These are phyloP conservation scores for Butyriboletus loyo DNA, from an alignment of 768 basidiomycete genomes.

Conservation along the genomic window DNA sequence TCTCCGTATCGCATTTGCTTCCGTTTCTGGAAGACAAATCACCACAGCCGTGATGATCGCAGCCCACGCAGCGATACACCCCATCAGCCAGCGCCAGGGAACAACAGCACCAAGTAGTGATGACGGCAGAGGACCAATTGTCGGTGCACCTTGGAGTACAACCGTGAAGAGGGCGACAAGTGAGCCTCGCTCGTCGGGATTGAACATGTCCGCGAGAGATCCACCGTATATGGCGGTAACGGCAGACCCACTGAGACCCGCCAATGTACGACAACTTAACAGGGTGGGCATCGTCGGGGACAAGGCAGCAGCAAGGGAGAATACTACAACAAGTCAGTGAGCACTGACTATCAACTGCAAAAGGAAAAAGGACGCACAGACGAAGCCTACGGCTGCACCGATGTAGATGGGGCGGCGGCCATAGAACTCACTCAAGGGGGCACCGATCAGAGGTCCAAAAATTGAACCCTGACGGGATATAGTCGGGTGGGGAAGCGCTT, in stretches of 20 bases:
- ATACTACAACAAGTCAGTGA: slow-evolving; percentile 12
- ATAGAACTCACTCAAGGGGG: slow-evolving; percentile 23
- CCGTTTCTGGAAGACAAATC: slow-evolving; percentile 22
- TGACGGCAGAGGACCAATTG: slow-evolving; percentile 26
- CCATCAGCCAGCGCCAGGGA: slow-evolving; percentile 25
- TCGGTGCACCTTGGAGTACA: slow-evolving; percentile 26
- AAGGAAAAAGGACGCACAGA: slow-evolving; percentile 5
- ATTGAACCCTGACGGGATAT: slow-evolving; percentile 12
- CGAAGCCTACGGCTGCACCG: slow-evolving; percentile 18
- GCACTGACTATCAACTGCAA: background rate
- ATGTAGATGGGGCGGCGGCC: slow-evolving; percentile 23
- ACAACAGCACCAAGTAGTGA: slow-evolving; percentile 19
- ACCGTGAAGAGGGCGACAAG: slow-evolving; percentile 25
- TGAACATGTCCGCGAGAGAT: slow-evolving; percentile 24
- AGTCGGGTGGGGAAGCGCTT: background rate
- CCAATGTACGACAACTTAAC: slow-evolving; percentile 19
- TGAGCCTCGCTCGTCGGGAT: slow-evolving; percentile 20
- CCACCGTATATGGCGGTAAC: slow-evolving; percentile 25
- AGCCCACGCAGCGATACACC: slow-evolving; percentile 17
- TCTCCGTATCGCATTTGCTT: slow-evolving; percentile 15
- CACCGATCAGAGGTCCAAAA: slow-evolving; percentile 22
- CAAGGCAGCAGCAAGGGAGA: slow-evolving; percentile 18
- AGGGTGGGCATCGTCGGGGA: slow-evolving; percentile 17
- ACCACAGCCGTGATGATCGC: slow-evolving; percentile 14
- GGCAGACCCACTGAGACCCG: slow-evolving; percentile 20